Conservation (phyloP, 768 basidiomycete genomes). For the Mycena vulgaris region DNA sequence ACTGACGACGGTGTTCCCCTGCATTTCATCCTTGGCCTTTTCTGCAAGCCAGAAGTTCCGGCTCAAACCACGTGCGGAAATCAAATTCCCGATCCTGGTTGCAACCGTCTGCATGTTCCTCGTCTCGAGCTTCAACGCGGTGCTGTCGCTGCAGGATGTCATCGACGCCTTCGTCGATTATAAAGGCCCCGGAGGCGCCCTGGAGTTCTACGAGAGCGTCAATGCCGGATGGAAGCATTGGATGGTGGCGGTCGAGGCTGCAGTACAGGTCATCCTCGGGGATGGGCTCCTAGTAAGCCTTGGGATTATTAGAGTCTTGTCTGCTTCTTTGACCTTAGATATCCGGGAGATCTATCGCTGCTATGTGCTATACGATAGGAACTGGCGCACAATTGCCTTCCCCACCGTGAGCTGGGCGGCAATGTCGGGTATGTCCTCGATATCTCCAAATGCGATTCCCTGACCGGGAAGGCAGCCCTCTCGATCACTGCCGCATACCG, state of each 20-base stretch:
- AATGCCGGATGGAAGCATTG: constrained; percentile 24
- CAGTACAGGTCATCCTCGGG: too few species aligned
- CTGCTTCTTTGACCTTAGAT: too few species aligned
- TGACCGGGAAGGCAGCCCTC: neutral
- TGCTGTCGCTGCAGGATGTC: too few species aligned
- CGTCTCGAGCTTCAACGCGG: too few species aligned
- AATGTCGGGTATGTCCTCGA: neutral
- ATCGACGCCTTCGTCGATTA: constrained; percentile 19
- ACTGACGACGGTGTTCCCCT: constrained; percentile 23
- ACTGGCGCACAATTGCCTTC: constrained; percentile 9
- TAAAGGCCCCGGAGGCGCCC: constrained; percentile 13
- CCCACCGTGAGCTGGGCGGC: constrained; percentile 11
- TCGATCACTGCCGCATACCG: constrained; percentile 1
- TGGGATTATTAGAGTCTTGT: neutral
- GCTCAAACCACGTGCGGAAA: constrained; percentile 15
- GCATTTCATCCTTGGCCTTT: constrained; percentile 21
- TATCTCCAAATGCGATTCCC: neutral
- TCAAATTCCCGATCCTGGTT: constrained; percentile 27
- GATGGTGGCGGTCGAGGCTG: constrained; percentile 22
- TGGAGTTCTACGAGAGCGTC: neutral
- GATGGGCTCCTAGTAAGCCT: constrained; percentile 21
- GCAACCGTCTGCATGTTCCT: too few species aligned
- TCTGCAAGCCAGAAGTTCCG: constrained; percentile 17
- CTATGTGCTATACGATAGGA: constrained; percentile 24
- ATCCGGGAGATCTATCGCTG: constrained; percentile 25